These are phyloP conservation scores for Scutellaria baicalensis DNA, from an alignment of 257 asterid species.

Conservation along the genomic window DNA sequence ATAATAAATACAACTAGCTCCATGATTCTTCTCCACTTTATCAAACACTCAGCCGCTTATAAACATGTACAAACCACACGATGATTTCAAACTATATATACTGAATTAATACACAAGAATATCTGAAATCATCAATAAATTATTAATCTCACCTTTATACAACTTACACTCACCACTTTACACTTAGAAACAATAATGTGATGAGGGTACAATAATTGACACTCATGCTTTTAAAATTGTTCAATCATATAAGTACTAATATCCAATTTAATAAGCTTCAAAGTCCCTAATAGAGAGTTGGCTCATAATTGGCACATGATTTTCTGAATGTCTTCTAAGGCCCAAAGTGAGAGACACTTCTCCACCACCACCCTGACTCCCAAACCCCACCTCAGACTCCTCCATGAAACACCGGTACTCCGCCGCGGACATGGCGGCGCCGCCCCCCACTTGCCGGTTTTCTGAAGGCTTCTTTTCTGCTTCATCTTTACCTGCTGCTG, in stretches of 20 bases:
- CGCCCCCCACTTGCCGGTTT: background rate
- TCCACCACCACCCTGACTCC: conserved; percentile 7
- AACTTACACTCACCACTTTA: too few relatives aligned
- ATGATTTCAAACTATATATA: too few relatives aligned
- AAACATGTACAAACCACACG: too few relatives aligned
- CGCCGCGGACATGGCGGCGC: conserved; percentile 8
- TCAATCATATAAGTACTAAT: background rate
- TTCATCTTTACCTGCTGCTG: background rate
- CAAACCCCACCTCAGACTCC: conserved; percentile 1
- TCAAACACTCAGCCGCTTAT: too few relatives aligned
- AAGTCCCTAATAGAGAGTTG: conserved; percentile 51
- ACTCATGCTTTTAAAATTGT: too few relatives aligned
- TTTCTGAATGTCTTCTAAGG: conserved; percentile 54
- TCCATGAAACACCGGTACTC: conserved; percentile 24
- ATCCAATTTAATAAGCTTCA: conserved; percentile 24
- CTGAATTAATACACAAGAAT: too few relatives aligned
- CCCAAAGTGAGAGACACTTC: conserved; percentile 72
- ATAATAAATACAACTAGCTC: too few relatives aligned
- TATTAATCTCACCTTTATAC: too few relatives aligned
- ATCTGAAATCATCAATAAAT: too few relatives aligned
- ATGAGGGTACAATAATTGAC: too few relatives aligned
- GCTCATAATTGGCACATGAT: conserved; percentile 44
- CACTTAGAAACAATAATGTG: too few relatives aligned
- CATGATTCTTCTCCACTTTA: too few relatives aligned
- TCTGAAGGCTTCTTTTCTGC: conserved; percentile 37